phyloP scores from a whole-genome alignment of 1,139 yeast species.

The Geotrichum histeridarum region DNA sequence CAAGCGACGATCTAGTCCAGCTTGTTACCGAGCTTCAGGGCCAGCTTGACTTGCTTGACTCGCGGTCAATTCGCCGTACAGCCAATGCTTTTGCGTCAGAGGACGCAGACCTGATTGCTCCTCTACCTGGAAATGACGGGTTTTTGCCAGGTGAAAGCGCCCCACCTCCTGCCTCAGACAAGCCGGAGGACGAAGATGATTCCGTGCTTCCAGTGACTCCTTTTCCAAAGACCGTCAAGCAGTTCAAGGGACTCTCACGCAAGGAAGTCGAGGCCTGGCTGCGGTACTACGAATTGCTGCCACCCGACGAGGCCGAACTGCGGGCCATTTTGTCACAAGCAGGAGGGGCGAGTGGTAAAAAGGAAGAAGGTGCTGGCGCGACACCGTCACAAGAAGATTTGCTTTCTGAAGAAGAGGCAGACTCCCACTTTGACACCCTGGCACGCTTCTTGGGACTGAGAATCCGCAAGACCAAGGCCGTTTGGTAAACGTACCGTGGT shows the following conservation, averaged over 20 bases:
- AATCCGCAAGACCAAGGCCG: slow-evolving; percentile 48
- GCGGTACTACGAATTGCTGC: slow-evolving; percentile 55
- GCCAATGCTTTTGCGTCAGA: slow-evolving; percentile 36
- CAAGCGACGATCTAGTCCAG: slow-evolving; percentile 57
- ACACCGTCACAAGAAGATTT: slow-evolving; percentile 21
- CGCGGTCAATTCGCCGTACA: slow-evolving; percentile 37
- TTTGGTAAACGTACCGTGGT: slow-evolving; percentile 41
- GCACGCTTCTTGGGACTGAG: slow-evolving; percentile 65
- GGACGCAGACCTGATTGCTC: slow-evolving; percentile 44
- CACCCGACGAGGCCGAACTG: slow-evolving; percentile 36
- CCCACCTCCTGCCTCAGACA: slow-evolving; percentile 1
- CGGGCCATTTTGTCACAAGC: slow-evolving; percentile 30
- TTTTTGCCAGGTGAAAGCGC: slow-evolving; percentile 46
- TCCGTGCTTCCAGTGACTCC: slow-evolving; percentile 12
- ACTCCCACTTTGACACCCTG: slow-evolving; percentile 54
- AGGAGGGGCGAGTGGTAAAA: slow-evolving; percentile 21
- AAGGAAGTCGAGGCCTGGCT: slow-evolving; percentile 50
- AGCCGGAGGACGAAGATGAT: slow-evolving; percentile 30
- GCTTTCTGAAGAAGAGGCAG: slow-evolving; percentile 44
- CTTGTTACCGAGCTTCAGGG: slow-evolving; percentile 85
- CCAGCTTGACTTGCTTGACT: slow-evolving; percentile 57
- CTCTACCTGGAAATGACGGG: slow-evolving; percentile 69
- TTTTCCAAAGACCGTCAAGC: slow-evolving; percentile 59
- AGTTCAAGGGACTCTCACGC: slow-evolving; percentile 47
- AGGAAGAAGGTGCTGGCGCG: not conserved